Conservation (phyloP, 768 basidiomycete genomes). For the Clitopilus hobsonii region DNA sequence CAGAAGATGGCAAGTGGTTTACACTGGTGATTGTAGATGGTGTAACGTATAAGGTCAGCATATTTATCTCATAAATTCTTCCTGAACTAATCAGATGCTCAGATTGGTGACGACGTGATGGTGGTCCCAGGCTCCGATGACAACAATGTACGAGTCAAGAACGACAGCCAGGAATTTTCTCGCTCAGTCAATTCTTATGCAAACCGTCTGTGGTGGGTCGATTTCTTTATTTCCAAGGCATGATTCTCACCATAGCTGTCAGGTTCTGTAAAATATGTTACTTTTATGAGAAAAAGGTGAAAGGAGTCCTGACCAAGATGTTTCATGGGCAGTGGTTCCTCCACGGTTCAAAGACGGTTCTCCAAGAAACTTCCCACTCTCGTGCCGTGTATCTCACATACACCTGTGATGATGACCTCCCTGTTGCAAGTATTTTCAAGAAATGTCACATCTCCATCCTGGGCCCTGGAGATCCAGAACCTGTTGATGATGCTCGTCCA, state of each 20-base stretch:
- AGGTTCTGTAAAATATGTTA: slow-evolving; percentile 74
- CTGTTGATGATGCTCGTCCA: slow-evolving; percentile 32
- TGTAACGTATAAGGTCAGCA: slow-evolving; percentile 48
- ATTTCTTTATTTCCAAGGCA: background rate
- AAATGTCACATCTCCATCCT: slow-evolving; percentile 50
- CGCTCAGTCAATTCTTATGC: slow-evolving; percentile 52
- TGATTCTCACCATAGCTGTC: background rate
- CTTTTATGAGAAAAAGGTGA: slow-evolving; percentile 41
- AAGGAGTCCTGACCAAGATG: slow-evolving; percentile 30
- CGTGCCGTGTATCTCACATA: slow-evolving; percentile 52
- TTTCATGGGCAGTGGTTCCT: slow-evolving; percentile 72
- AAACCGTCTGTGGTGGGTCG: slow-evolving; percentile 55
- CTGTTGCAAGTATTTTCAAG: slow-evolving; percentile 49
- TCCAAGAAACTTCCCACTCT: slow-evolving; percentile 65
- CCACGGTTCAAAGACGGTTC: slow-evolving; percentile 61
- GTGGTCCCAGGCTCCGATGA: slow-evolving; percentile 53
- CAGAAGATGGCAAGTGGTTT: slow-evolving; percentile 24
- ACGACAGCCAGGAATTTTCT: slow-evolving; percentile 32
- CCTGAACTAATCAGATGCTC: background rate
- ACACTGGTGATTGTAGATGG: slow-evolving; percentile 50
- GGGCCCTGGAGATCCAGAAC: slow-evolving; percentile 37
- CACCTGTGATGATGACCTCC: slow-evolving; percentile 49
- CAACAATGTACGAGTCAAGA: slow-evolving; percentile 33
- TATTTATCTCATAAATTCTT: slow-evolving; percentile 3
- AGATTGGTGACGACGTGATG: slow-evolving; percentile 65